Percentiles rank a stretch among this genome's conserved stretches.
phyloP scores from a whole-genome alignment of 805 yeast genomes.

The Wickerhamomyces queroliae region DNA sequence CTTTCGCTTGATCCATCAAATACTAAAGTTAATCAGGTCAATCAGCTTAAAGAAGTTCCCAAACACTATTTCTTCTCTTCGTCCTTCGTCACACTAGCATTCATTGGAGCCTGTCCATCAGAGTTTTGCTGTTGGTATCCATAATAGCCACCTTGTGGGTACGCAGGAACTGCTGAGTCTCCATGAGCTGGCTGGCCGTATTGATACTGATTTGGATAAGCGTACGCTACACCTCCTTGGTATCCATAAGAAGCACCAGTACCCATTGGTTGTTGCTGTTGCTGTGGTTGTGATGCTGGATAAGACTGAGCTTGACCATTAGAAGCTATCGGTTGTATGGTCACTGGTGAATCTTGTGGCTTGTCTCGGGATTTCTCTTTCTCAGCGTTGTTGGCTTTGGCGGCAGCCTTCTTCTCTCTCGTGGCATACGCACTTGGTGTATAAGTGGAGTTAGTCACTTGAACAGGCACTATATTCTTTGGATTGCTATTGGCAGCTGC shows the following conservation, averaged over 20 bases:
- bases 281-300: neutral
- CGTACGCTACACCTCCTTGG: neutral
- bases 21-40: too few relatives aligned
- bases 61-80: neutral
- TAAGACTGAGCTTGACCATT: neutral
- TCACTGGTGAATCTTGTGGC: neutral
- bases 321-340: neutral
- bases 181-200: slow-evolving; percentile 1
- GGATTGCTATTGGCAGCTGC: slow-evolving; percentile 25
- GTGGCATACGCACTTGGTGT: slow-evolving; percentile 15
- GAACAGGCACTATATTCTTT: slow-evolving; percentile 22
- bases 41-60: too few relatives aligned
- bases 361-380: neutral
- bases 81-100: neutral
- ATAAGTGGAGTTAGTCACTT: slow-evolving; percentile 20
- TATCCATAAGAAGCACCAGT: neutral
- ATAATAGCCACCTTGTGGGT: slow-evolving; percentile 2
- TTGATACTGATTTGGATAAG: neutral
- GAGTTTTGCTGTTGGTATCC: slow-evolving; percentile 5
- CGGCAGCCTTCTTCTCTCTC: slow-evolving; percentile 11
- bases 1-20: too few relatives aligned
- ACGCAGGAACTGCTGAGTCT: neutral
- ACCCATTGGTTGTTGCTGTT: neutral
- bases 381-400: neutral
- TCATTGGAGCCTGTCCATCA: slow-evolving; percentile 1